Percentiles rank a stretch among this genome's conserved stretches.
Evolutionary conservation across 805 yeast genomes (phyloP).

Genomic region (Diddensiella santjacobensis): DNA sequence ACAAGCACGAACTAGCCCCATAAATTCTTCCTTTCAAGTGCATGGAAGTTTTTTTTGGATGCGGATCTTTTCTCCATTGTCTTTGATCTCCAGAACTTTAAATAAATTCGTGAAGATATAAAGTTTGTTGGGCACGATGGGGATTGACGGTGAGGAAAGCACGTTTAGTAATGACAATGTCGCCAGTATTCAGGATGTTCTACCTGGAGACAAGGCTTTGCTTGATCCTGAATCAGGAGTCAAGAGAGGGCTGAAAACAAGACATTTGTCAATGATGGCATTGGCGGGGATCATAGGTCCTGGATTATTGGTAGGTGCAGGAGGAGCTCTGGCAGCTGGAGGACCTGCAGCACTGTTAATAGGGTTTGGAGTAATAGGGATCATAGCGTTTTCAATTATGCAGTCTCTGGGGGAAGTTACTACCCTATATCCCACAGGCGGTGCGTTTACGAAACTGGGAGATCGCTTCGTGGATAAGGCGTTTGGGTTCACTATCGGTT

Average conservation of each 20-base stretch:
- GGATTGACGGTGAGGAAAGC: no score
- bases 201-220: constrained; percentile 6
- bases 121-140: no score
- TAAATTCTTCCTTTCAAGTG: no score
- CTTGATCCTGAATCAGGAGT: constrained; percentile 35
- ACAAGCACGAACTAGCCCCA: no score
- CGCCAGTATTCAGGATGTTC: no score
- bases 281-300: constrained; percentile 83
- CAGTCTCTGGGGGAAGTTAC: constrained; percentile 54
- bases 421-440: constrained; percentile 51
- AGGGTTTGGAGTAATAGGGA: constrained; percentile 47
- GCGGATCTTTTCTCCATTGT: no score
- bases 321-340: constrained; percentile 46
- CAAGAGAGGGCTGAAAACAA: constrained; percentile 45
- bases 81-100: no score
- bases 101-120: no score
- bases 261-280: constrained; percentile 79
- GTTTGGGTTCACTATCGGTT: constrained; percentile 46
- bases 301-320: constrained; percentile 66
- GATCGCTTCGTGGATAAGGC: constrained; percentile 45
- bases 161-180: no score
- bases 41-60: no score
- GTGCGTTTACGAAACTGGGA: constrained; percentile 48
- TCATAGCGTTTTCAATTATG: constrained; percentile 52
- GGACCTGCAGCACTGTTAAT: constrained; percentile 51